Conservation (phyloP, 257 asterid genomes). For the Ilex asprella region DNA sequence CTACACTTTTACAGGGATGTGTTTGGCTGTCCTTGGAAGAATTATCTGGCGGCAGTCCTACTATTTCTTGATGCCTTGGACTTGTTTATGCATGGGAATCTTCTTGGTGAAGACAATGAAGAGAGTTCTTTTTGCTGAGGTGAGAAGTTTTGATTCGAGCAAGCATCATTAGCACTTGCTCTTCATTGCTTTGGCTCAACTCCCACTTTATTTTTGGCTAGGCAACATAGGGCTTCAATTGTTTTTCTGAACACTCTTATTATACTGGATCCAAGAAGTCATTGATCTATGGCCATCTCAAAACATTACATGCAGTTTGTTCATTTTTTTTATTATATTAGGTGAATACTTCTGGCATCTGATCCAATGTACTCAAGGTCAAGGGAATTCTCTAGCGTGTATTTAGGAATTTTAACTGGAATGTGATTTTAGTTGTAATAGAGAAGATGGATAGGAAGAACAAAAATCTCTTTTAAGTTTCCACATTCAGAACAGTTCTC, state of each 20-base stretch:
- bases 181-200: constrained; percentile 36
- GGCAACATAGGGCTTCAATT: constrained; percentile 29
- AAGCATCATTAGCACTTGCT: constrained; percentile 29
- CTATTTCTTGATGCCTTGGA: constrained; percentile 28
- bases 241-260: constrained; percentile 14
- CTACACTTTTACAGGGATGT: constrained; percentile 26
- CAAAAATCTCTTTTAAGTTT: too few relatives aligned
- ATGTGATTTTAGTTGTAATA: too few relatives aligned
- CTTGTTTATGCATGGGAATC: constrained; percentile 30
- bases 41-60: constrained; percentile 25
- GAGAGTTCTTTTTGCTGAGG: constrained; percentile 31
- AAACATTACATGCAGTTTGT: too few relatives aligned
- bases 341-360: too few relatives aligned
- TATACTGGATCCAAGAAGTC: too few relatives aligned
- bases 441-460: too few relatives aligned
- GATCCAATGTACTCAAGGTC: too few relatives aligned
- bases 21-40: constrained; percentile 25
- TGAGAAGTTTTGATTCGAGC: constrained; percentile 25
- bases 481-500: too few relatives aligned
- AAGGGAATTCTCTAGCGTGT: too few relatives aligned
- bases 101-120: constrained; percentile 32
- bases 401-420: too few relatives aligned
- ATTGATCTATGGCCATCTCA: too few relatives aligned
- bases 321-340: too few relatives aligned
- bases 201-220: constrained; percentile 30